Base-by-base conservation (phyloP, 169 alveolate genomes). In the Eimeria acervulina region DNA sequence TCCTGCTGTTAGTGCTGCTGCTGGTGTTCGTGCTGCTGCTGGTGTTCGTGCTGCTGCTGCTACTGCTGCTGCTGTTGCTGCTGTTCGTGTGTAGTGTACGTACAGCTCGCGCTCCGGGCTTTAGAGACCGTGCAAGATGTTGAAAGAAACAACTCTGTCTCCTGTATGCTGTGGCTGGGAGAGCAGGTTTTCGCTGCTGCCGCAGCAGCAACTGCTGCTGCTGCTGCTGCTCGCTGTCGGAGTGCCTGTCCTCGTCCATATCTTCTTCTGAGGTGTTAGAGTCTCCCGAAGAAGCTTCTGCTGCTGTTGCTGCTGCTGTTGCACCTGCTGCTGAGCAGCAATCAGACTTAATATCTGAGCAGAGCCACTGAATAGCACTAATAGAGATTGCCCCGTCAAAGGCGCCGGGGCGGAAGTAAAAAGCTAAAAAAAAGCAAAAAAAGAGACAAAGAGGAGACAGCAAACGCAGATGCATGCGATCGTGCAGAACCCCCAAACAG, bases 341-440 rank as follows among this genome's bases (percentile, higher is more conserved):
- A 13, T 51, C 87, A 1, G 85, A 51, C 89, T 61, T 63, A 95
- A 98, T 99, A 38, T 99, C 99, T 72, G 98, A 98, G 68, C 99
- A 99, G 31, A 99, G 96, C 99, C 99, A 99, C 96, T 99, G 99
- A 5, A 99, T 90, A 26, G 99, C 99, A 28, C 99, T 98, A 13
- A 99, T 98, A 83, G 98, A 96, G 52, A 98, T 97, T 15, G 99
- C 99, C 52, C 98, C 99, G 97, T 99, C 99, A 95, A 99, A 98
- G 26, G 97, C 97, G 42, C 99, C 99, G 23, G 99, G 99, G 66
- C 99, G 89, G 90, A 98, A 98, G 51, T 98, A 96, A 87, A 99
- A 97, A 12, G 55, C 55, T 47, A 47, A 47, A 47, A 47, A 47
- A 5, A 47, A 47, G 55, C 55, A 47, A 51, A 78, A 96, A 52